Conservation (phyloP, 2,329 filamentous ascomycete genomes). For the Cercospora zeina region DNA sequence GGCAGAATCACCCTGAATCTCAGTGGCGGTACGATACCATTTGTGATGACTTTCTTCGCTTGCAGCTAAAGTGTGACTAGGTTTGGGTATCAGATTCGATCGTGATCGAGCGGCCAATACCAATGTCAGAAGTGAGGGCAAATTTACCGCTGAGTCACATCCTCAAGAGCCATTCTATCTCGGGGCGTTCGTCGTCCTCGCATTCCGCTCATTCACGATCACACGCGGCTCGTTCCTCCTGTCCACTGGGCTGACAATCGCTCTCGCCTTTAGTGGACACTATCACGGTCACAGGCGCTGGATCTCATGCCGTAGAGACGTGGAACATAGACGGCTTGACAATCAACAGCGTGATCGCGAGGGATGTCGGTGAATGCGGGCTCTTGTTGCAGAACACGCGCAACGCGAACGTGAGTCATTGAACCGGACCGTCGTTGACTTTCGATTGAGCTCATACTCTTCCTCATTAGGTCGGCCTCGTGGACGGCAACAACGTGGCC, state of each 20-base stretch:
- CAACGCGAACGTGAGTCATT: conserved; percentile 45
- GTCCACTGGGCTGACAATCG: not conserved
- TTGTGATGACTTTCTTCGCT: not conserved
- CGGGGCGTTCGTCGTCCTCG: not conserved
- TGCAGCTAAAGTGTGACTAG: not conserved
- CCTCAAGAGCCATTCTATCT: no score
- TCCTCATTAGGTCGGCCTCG: conserved; percentile 49
- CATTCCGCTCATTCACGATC: not conserved
- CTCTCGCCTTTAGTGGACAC: conserved; percentile 44
- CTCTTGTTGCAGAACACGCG: conserved; percentile 57
- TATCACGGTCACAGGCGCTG: conserved; percentile 55
- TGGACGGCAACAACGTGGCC: conserved; percentile 59
- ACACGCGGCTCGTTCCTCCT: not conserved
- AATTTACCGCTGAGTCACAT: not conserved
- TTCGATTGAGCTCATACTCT: not conserved
- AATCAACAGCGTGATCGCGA: conserved; percentile 56
- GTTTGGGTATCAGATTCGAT: conserved; percentile 59
- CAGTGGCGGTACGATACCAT: conserved; percentile 45
- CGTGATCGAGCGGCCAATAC: conserved; percentile 55
- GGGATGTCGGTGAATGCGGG: conserved; percentile 58
- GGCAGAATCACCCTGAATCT: conserved; percentile 59
- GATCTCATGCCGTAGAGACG: conserved; percentile 59
- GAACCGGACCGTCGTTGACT: not conserved
- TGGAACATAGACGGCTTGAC: conserved; percentile 60
- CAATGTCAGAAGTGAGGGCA: conserved; percentile 51